Evolutionary conservation across 164 flowering plant genomes (phyloP).

Genomic region (Piper longum): DNA sequence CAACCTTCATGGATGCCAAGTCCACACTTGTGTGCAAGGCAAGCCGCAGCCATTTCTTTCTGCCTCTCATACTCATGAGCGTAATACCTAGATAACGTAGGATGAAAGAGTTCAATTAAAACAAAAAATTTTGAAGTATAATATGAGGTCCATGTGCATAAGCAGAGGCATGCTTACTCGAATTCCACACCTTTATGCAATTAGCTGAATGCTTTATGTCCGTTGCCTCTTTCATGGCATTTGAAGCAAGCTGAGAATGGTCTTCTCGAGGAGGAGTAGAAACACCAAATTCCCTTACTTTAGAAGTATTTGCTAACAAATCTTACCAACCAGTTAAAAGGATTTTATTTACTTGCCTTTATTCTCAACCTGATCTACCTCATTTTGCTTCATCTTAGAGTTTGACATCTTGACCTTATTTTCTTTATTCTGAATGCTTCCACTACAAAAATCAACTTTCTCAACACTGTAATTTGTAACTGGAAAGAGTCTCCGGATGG

Average conservation of each 20-base stretch:
- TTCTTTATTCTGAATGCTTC: conserved; percentile 17
- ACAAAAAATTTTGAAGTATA: neutral
- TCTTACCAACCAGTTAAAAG: conserved; percentile 13
- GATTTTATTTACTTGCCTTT: conserved; percentile 11
- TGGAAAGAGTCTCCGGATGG: conserved; percentile 6
- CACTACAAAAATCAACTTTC: conserved; percentile 13
- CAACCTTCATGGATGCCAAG: conserved; percentile 64
- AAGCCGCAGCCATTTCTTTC: conserved; percentile 63
- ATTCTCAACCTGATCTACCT: conserved; percentile 15
- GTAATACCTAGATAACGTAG: conserved; percentile 30
- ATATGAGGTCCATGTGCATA: neutral
- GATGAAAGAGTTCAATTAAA: neutral
- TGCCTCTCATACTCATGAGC: conserved; percentile 58
- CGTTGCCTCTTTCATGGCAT: conserved; percentile 77
- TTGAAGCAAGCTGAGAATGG: conserved; percentile 49
- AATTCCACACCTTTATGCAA: conserved; percentile 55
- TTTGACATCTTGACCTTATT: conserved; percentile 24
- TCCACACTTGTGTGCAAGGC: conserved; percentile 90
- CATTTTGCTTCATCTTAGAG: conserved; percentile 18
- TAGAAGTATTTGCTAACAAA: conserved; percentile 11
- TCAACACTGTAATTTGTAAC: conserved; percentile 10
- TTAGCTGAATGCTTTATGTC: conserved; percentile 83
- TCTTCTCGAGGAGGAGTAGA: conserved; percentile 66
- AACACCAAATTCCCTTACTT: conserved; percentile 34
- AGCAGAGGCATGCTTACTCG: conserved; percentile 42